Base-by-base conservation (phyloP, 495 filamentous ascomycete species). In the Penicillium pulvis region DNA sequence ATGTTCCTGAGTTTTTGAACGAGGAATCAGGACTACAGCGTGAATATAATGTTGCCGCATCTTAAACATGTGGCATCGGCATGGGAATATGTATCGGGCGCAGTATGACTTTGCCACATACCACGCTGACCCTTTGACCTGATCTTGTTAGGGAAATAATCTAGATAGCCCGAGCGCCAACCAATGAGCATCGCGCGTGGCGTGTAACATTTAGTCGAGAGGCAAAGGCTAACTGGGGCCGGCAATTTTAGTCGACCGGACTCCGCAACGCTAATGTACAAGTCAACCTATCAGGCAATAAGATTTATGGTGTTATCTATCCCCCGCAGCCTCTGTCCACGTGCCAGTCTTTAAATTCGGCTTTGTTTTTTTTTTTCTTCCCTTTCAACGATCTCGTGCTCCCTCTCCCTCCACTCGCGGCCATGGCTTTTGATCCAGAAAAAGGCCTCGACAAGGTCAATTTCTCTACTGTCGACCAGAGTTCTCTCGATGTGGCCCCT, bases 381-480 rank as follows among this genome's bases (percentile, higher is more conserved):
- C 39, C 16, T 16, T 19, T 49, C 46, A 10, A 23, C 20, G 20
- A 23, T 23, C 20, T 23, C 20, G 20, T 23, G 20, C 20, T 23
- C 20, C 16, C 26, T n/a, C 39, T 41, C 4, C 39, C 16, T 41
- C 16, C 39, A 23, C 14, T 14, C 39, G 14, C 39, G 6, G 16
- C 39, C 14, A 41, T 61, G 59, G 59, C 54, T 26, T 43, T 24
- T 24, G 59, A 61, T 50, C 42, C 59, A 6, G 59, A 61, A 45
- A 57, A 61, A 19, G 59, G 59, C 49, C 59, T 49, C 17, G 54
- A 33, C 19, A 45, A 53, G 55, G 49, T 31, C 42, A 39, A 53
- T 17, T 57, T 46, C 17, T 33, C 58, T 9, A 39, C 49, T 24
- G 59, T 42, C 16, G 57, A 60, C 16, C 45, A 55, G 31, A 58